Evolutionary conservation across 179 eudicot species (phyloP), one percentile per base, ranked within the genome.

Genomic region (Silene noctiflora): DNA sequence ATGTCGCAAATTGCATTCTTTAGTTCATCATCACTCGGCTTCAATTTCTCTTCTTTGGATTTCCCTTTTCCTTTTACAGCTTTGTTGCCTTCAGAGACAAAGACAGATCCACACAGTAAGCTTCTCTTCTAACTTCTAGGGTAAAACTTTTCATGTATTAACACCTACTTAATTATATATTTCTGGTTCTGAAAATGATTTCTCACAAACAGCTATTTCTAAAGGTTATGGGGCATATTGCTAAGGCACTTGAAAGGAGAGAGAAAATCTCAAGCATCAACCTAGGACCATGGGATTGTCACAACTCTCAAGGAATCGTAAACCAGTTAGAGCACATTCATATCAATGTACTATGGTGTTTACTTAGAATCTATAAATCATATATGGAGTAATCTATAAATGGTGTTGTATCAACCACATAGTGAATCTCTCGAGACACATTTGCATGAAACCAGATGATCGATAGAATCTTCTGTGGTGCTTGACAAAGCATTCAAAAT

Each of bases 1-100:
- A 89, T 88, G 80, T 89, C 95, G 48, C 94, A 88, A 29, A 90
- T 86, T 31, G 97, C 91, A 65, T 51, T 86, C 75, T 80, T 88
- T 24, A 96, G 87, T 67, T 93, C 92, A 73, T 90, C 90, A 78
- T 96, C 96, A 77, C 84, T 88, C 12, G 98, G 98, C 84, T 76
- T 84, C 65, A 64, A 42, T 72, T 87, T 89, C 25, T 83, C 89
- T 77, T 81, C 97, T 78, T 91, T 94, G 27, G 85, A 75, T 77
- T 85, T 89, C 74, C 77, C 93, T 86, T 88, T 93, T 79, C 86
- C 90, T 87, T 87, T 93, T 55, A 70, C 88, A 48, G 78, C 71
- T 80, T 86, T 93, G 80, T 84, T 91, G 55, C 88, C 99, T 95
- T 77, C 73, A 85, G n/a, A 20, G 19, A 44, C 55, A 48, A 53